Base-by-base conservation (phyloP, 179 eudicot species). In the Spinacia oleracea region DNA sequence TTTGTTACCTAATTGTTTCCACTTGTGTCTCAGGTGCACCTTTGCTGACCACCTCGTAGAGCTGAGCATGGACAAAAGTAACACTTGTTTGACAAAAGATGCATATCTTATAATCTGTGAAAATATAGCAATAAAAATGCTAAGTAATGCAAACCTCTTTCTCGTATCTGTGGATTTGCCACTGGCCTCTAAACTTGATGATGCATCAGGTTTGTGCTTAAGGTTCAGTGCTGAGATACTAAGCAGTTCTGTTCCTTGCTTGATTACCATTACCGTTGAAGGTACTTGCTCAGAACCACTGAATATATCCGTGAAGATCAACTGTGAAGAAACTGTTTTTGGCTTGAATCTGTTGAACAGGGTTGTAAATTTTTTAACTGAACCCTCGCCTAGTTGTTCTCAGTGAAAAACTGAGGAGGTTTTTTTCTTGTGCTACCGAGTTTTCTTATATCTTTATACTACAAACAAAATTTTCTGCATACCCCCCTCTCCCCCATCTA, bases 251-350 rank as follows among this genome's bases (percentile, higher is more conserved):
- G 58, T 88, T 70, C 96, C 96, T 45, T 96, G 99, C 86, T 85
- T 96, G 83, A 86, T 91, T 83, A 90, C 92, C 76, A 74, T 90
- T 68, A 88, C 89, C n/a, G 91, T 89, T 78, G 88, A 89, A 83
- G 99, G 98, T 83, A 87, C 85, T 69, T 93, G 93, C 87, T 84
- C 81, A 69, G 93, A 96, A 86, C 97, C 99, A 48, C 83, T 93
- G 72, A 83, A 85, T 70, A 81, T 88, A 72, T 81, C 89, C 11
- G 92, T 93, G 76, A 96, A 96, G 89, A 89, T 93, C 85, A 96
- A 93, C 83, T 93, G 98, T 82, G 99, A 96, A 84, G 99, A 93
- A 87, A 93, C 99, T 83, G 99, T 96, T 65, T 96, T 96, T 87
- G 98, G 97, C 76, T 81, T 96, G 81, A 93, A 93, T 83, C 83